Conservation (phyloP, 2,329 filamentous ascomycete species). For the Paramyrothecium sp. region DNA sequence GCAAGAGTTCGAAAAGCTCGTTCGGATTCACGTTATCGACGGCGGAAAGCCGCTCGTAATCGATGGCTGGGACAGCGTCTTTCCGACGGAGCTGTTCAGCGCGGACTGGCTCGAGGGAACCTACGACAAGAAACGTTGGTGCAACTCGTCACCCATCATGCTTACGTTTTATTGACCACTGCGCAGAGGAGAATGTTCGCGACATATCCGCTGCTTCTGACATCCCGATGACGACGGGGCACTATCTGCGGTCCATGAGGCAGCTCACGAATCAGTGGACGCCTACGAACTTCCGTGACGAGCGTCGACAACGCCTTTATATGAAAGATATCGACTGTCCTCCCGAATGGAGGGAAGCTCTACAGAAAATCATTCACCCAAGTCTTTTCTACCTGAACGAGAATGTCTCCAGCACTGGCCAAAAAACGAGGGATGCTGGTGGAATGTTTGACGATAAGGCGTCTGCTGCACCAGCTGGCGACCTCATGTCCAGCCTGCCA, state of each 20-base stretch:
- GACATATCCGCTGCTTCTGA: conserved; percentile 73
- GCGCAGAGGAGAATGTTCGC: conserved; percentile 75
- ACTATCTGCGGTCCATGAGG: conserved; percentile 87
- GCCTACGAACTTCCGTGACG: conserved; percentile 72
- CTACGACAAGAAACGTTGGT: conserved; percentile 74
- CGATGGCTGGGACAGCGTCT: conserved; percentile 76
- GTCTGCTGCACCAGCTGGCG: conserved; percentile 73
- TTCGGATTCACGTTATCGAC: conserved; percentile 78
- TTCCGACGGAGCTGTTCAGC: conserved; percentile 79
- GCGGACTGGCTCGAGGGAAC: conserved; percentile 76
- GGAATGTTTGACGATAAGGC: conserved; percentile 46
- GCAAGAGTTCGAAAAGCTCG: conserved; percentile 80
- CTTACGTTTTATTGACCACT: conserved; percentile 14
- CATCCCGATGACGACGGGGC: conserved; percentile 81
- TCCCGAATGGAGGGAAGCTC: conserved; percentile 75
- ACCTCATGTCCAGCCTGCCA: conserved; percentile 92
- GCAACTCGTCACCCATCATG: not conserved
- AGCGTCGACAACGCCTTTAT: conserved; percentile 82
- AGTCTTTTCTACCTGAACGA: conserved; percentile 91
- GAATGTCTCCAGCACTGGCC: conserved; percentile 49
- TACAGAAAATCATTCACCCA: conserved; percentile 75
- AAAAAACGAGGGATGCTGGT: conserved; percentile 32
- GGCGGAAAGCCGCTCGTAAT: conserved; percentile 88
- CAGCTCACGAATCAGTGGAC: conserved; percentile 82
- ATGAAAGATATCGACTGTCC: conserved; percentile 98